Base-by-base conservation (phyloP, 208 protist genomes). In the Vickermania ingenoplastis region DNA sequence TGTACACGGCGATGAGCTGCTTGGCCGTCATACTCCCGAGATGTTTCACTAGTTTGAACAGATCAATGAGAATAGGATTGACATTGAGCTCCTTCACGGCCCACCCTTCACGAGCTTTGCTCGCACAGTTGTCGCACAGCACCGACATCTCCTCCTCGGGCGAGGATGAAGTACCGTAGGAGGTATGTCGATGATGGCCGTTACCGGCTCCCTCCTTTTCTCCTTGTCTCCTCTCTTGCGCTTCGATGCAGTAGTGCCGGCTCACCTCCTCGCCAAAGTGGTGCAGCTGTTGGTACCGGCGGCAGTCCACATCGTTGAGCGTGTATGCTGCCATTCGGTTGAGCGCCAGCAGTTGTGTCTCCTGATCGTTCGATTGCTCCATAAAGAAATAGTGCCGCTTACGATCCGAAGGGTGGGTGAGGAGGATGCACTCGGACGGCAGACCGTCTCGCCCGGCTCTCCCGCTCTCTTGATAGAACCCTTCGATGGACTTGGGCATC, bases 401-500 rank as follows among this genome's bases (percentile, higher is more conserved):
- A 2, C 75, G 69, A 57, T 94, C 88, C 14, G 36, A 76, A 22
- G 79, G 63, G 22, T 74, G 61, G 61, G 64, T 86, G 13, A 95
- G 76, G 50, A 97, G 67, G 52, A 93, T 80, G 49, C 89, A 95
- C 52, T 91, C 70, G 1, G 85, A 88, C 21, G 80, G 73, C 50
- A 89, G 53, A 1, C 97, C 96, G 69, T 99, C 97, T 57, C 98
- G 83, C 0, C 97, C 97, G 2, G 96, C 97, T 45, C 97, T 82
- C 24, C 97, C 97, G 61, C 81, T 96, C 67, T 99, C 97, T 64
- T 99, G 97, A 71, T 97, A 97, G 70, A 99, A 99, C 5, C 84
- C 93, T 73, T 99, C 98, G 45, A 99, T 83, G 3, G 81, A 96
- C 75, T 98, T 98, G 0, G 97, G 97, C 66, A 99, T 86, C 7